Evolutionary conservation across 2,329 filamentous ascomycete species (phyloP).

Genomic region (Fulvia fulva): DNA sequence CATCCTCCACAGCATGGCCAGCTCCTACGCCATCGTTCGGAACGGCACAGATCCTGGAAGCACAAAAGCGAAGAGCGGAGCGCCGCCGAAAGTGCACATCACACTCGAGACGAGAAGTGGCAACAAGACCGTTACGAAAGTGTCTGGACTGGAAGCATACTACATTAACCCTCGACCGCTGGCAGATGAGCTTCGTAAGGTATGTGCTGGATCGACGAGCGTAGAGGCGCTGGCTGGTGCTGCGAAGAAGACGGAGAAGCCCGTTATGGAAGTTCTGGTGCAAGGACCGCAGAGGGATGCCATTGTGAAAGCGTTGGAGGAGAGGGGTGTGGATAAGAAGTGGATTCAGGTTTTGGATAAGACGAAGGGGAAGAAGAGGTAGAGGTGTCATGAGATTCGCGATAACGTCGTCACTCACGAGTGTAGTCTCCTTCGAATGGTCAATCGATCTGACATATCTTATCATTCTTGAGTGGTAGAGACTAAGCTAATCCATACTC

Average conservation of each 20-base stretch:
- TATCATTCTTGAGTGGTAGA: background rate
- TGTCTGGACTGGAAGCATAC: conserved; percentile 59
- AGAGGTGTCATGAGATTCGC: no score
- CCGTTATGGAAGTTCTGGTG: conserved; percentile 63
- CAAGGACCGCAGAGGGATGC: conserved; percentile 63
- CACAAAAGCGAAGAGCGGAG: conserved; percentile 59
- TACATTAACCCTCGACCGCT: conserved; percentile 57
- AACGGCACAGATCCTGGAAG: conserved; percentile 40
- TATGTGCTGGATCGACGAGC: conserved; percentile 64
- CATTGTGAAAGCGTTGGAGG: conserved; percentile 56
- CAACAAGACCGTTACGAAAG: conserved; percentile 62
- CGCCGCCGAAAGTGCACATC: conserved; percentile 57
- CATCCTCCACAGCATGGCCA: conserved; percentile 52
- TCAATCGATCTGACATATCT: background rate
- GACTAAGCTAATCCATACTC: background rate
- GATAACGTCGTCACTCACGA: background rate
- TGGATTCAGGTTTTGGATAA: conserved; percentile 66
- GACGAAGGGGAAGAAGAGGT: conserved; percentile 59
- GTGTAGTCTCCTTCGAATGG: background rate
- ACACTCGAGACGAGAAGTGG: conserved; percentile 61
- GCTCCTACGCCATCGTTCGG: conserved; percentile 56
- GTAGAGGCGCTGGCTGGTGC: conserved; percentile 58
- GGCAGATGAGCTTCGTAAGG: conserved; percentile 63
- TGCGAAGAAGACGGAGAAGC: conserved; percentile 57
- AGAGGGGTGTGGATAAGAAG: conserved; percentile 54